These are phyloP conservation scores for Polygonum maritimum DNA, from an alignment of 148 eudicot species.

Conservation along the genomic window DNA sequence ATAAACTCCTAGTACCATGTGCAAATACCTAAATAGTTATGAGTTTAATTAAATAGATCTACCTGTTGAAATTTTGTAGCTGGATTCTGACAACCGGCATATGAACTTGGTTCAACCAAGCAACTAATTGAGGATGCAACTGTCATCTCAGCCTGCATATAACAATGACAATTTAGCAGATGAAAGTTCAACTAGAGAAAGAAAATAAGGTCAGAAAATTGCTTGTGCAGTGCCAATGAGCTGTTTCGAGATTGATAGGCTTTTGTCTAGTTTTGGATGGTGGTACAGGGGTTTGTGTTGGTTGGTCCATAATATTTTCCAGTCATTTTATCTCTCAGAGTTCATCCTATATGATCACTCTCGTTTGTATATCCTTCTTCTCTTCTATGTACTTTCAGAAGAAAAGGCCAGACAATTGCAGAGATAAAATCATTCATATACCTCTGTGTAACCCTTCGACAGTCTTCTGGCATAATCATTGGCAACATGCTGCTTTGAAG, in stretches of 20 bases:
- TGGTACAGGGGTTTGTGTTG: too few relatives aligned
- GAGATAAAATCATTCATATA: constrained; percentile 11
- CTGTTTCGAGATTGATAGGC: too few relatives aligned
- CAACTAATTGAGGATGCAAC: constrained; percentile 76
- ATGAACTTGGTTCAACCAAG: constrained; percentile 45
- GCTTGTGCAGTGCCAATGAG: too few relatives aligned
- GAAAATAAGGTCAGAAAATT: background rate
- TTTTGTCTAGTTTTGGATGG: too few relatives aligned
- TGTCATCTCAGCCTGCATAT: constrained; percentile 61
- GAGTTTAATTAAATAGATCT: constrained; percentile 12
- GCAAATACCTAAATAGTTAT: background rate
- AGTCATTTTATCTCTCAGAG: too few relatives aligned
- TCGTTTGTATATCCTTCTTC: too few relatives aligned
- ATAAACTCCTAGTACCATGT: background rate
- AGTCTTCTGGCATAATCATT: constrained; percentile 93
- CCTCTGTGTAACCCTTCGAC: constrained; percentile 77
- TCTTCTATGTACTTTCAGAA: too few relatives aligned
- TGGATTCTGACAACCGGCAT: constrained; percentile 39
- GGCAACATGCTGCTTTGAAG: constrained; percentile 90
- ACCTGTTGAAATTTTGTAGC: constrained; percentile 70
- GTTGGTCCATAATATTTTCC: too few relatives aligned
- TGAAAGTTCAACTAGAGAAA: background rate
- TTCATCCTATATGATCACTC: too few relatives aligned
- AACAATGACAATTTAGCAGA: constrained; percentile 4
- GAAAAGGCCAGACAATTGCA: background rate